Evolutionary conservation across 495 filamentous ascomycete species (phyloP).

Genomic region (Lophiostoma macrostomum): DNA sequence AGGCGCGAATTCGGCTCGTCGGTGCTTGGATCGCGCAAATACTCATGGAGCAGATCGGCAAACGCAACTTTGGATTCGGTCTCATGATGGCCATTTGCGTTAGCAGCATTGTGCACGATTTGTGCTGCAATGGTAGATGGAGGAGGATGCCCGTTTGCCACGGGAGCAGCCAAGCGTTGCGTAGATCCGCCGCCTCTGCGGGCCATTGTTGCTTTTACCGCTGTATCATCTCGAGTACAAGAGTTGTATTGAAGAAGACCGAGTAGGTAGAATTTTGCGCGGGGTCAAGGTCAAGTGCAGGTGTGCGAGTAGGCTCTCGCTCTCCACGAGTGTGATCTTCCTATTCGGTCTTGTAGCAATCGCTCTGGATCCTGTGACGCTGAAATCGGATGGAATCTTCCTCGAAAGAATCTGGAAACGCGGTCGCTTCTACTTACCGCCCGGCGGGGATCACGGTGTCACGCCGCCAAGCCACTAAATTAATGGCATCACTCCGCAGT

Average conservation of each 20-base stretch:
- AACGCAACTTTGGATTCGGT: conserved; percentile 55
- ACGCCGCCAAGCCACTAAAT: conserved; percentile 23
- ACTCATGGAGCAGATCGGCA: conserved; percentile 61
- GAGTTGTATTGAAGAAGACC: not conserved
- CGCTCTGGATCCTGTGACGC: too few species aligned
- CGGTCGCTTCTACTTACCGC: too few species aligned
- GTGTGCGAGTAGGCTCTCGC: too few species aligned
- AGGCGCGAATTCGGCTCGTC: conserved; percentile 64
- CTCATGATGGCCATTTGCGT: conserved; percentile 42
- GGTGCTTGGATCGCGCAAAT: conserved; percentile 49
- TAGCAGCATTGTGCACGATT: conserved; percentile 49
- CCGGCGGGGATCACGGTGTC: conserved; percentile 18
- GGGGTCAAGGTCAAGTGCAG: too few species aligned
- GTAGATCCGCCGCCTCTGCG: conserved; percentile 29
- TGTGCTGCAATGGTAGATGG: conserved; percentile 53
- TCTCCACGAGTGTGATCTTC: too few species aligned
- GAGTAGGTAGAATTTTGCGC: too few species aligned
- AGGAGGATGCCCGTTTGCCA: conserved; percentile 35
- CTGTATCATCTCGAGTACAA: conserved; percentile 13
- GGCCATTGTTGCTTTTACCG: conserved; percentile 21
- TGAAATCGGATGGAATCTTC: too few species aligned
- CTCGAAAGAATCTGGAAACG: too few species aligned
- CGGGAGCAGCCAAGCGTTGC: conserved; percentile 16
- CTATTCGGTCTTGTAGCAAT: too few species aligned
- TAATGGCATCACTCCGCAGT: conserved; percentile 1